Base-by-base conservation (phyloP, 345 rosid species). In the Eutrema japonicum region DNA sequence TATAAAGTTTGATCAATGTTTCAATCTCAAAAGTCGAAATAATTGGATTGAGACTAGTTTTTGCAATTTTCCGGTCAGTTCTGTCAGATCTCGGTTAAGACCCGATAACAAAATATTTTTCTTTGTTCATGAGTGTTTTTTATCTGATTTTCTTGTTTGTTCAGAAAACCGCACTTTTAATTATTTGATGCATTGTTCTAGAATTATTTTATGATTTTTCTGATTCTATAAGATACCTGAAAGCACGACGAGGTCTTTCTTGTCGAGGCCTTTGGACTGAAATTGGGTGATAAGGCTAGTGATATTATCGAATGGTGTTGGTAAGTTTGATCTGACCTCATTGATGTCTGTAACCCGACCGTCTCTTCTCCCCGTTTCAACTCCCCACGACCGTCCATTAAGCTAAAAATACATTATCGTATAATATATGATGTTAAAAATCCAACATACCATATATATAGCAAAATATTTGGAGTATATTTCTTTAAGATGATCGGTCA, bases 301-400 rank as follows among this genome's bases (percentile, higher is more conserved):
- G 53, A 86, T 82, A 68, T 85, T 80, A 7, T 75, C 29, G 7
- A 49, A 18, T 6, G 88, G 89, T 36, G 86, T 53, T 26, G 80
- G 53, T 18, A 88, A 78, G 55, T 74, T 65, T 8, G 3, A 10
- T 0, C n/a, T 4, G 12, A 82, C 79, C 62, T 85, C 90, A 0
- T 5, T 16, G 8, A 60, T 6, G 5, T 9, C 82, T 1, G 96
- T 81, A 14, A 87, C 81, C 3, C 50, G 54, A 66, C 96, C 94
- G 59, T 90, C 96, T 76, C 86, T 83, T 70, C 96, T 64, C 55
- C 94, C 96, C 9, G 90, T 85, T 82, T 84, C 88, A 10, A 88
- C 92, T 10, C 70, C 41, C 78, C 78, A 88, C 10, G 22, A 70
- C 29, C 63, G 81, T 50, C 81, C 94, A 18, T 73, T 49, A 38